Evolutionary conservation across 768 basidiomycete species (phyloP), one percentile per base, ranked within the genome.

Genomic region (Leccinum subgranulosum): DNA sequence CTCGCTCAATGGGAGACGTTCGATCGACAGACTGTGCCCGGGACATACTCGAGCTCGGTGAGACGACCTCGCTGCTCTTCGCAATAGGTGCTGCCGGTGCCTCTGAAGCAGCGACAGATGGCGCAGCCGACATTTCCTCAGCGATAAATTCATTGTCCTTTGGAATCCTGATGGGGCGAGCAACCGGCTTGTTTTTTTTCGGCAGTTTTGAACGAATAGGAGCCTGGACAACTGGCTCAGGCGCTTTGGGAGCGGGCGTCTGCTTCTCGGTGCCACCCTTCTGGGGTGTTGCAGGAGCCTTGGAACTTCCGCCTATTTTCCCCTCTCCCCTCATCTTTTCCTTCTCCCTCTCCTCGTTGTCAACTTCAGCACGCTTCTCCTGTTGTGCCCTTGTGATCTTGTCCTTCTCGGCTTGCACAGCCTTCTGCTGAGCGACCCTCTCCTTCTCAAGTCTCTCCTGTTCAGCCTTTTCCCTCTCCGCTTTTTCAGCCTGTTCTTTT

Each of bases 201-300:
- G 90, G 87, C 73, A 90, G 86, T 71, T 86, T 91, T 23, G 90
- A 91, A 41, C 90, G 75, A 33, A 92, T 81, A 17, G 90, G 89
- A 11, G 84, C 84, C 65, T 91, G 90, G 3, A 77, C 65, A 5
- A 72, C 66, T n/a, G 76, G 72, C 47, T 81, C 78, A 3, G 62
- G 61, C 4, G 31, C 53, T 51, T 65, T 68, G n/a, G 60, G 43
- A 4, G 59, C 47, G 10, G 64, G 21, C 2, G 60, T n/a, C 34
- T 63, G 62, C 45, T 69, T 74, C 23, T 68, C 60, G 12, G 46
- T 34, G 21, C 59, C 21, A 1, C 53, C 41, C 47, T 61, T 72
- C 34, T 70, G 69, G 8, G 45, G 49, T 1, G 60, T 48, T 6
- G 48, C 25, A 14, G 66, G 15, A 11, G 61, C 57, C 60, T 73